Conservation (phyloP, 306 rosid genomes). For the Dryas alaskensis region DNA sequence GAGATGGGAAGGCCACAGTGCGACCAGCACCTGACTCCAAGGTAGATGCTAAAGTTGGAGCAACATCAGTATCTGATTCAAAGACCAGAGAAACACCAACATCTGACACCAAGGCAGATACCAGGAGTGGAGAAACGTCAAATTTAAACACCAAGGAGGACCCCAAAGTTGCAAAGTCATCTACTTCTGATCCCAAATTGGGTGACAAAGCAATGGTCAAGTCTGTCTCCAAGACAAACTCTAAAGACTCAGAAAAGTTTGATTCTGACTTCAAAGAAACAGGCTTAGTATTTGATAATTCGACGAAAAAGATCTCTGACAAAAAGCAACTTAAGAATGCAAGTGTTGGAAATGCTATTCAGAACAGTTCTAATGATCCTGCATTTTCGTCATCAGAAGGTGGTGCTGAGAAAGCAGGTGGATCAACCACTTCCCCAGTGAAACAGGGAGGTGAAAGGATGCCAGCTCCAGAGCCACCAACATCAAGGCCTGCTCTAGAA, state of each 20-base stretch:
- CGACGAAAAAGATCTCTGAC: constrained; percentile 26
- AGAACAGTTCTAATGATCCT: constrained; percentile 25
- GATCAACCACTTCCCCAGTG: constrained; percentile 32
- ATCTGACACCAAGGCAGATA: constrained; percentile 42
- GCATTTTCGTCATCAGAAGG: constrained; percentile 35
- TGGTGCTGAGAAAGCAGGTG: constrained; percentile 45
- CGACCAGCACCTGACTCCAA: constrained; percentile 43
- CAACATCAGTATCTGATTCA: constrained; percentile 30
- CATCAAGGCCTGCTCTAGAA: constrained; percentile 53
- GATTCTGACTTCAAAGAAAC: constrained; percentile 30
- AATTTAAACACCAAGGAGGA: constrained; percentile 40
- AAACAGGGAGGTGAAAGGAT: constrained; percentile 54
- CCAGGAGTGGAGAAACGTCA: constrained; percentile 37
- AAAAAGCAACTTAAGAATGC: constrained; percentile 40
- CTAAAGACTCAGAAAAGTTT: constrained; percentile 34
- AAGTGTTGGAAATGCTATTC: constrained; percentile 31
- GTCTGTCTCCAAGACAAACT: constrained; percentile 24
- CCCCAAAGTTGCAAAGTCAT: constrained; percentile 27
- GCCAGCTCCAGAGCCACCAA: constrained; percentile 38
- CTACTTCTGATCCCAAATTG: constrained; percentile 38
- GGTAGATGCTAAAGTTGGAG: constrained; percentile 41
- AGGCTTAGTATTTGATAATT: constrained; percentile 24
- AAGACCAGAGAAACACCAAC: constrained; percentile 38
- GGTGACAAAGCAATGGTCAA: constrained; percentile 37
- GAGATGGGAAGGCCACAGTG: constrained; percentile 47